These are phyloP conservation scores for Aspergillus sclerotioniger DNA, from an alignment of 495 filamentous ascomycete species.

Conservation along the genomic window DNA sequence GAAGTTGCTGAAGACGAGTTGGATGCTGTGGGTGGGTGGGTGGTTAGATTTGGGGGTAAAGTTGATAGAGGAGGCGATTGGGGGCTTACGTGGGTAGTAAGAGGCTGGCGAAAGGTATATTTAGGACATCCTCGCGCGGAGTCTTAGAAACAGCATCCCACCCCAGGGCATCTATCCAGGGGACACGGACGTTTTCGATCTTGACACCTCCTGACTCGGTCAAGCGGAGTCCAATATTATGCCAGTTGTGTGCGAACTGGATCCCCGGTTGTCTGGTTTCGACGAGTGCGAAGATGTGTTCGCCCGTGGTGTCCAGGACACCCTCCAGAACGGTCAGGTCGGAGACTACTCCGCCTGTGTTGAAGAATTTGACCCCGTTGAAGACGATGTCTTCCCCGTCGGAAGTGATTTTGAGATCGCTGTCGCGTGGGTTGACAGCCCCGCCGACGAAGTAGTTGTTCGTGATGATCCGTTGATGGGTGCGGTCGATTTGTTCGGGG, in stretches of 20 bases:
- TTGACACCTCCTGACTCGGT: conserved; percentile 59
- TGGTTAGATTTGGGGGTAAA: not conserved
- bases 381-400: conserved; percentile 53
- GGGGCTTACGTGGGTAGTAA: conserved; percentile 58
- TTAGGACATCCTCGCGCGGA: conserved; percentile 43
- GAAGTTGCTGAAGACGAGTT: conserved; percentile 62
- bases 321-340: conserved; percentile 64
- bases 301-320: conserved; percentile 49
- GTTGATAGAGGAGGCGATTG: too few species aligned
- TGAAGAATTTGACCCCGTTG: conserved; percentile 60
- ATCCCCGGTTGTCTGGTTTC: conserved; percentile 53
- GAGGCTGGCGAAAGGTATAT: conserved; percentile 49
- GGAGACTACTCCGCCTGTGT: conserved; percentile 59
- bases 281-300: conserved; percentile 59
- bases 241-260: conserved; percentile 58
- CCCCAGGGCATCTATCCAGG: conserved; percentile 58
- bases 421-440: conserved; percentile 62
- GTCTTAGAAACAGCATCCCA: conserved; percentile 48
- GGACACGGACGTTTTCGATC: conserved; percentile 52
- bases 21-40: conserved; percentile 47
- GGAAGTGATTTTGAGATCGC: conserved; percentile 51
- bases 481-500: conserved; percentile 51
- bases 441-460: conserved; percentile 63
- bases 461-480: conserved; percentile 49
- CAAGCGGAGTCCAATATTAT: conserved; percentile 58